Percentiles rank a stretch among this genome's conserved stretches.
Evolutionary conservation across 768 basidiomycete genomes (phyloP).

Genomic region (Boletus tylopilopsis): DNA sequence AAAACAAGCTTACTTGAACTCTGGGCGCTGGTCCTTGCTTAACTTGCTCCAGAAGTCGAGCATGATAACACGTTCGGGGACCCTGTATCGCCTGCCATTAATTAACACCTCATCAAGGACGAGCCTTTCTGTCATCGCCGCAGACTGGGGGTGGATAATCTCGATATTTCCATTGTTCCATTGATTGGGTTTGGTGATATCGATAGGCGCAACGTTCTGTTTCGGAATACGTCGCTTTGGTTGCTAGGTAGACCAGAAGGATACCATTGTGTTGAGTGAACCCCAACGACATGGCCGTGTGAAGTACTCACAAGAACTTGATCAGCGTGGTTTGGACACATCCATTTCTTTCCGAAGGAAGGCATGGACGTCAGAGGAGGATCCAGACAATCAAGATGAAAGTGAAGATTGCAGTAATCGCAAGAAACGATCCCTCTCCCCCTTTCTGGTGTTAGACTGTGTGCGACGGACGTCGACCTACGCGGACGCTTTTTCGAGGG

Average conservation of each 20-base stretch:
- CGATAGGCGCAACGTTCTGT: slow-evolving; percentile 61
- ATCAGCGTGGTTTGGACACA: slow-evolving; percentile 98
- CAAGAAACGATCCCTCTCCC: slow-evolving; percentile 86
- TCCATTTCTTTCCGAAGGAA: slow-evolving; percentile 89
- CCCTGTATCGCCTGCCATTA: slow-evolving; percentile 85
- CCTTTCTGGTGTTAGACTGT: slow-evolving; percentile 44
- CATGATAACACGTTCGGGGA: slow-evolving; percentile 87
- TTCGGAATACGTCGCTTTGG: slow-evolving; percentile 79
- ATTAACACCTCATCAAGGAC: slow-evolving; percentile 80
- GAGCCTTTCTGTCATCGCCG: slow-evolving; percentile 45
- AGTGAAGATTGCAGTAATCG: slow-evolving; percentile 91
- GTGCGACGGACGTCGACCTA: slow-evolving; percentile 38
- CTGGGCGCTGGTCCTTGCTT: slow-evolving; percentile 40
- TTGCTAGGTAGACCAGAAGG: slow-evolving; percentile 44
- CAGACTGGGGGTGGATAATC: slow-evolving; percentile 65
- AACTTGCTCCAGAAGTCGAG: slow-evolving; percentile 96
- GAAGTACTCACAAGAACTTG: slow-evolving; percentile 63
- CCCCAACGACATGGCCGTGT: not conserved
- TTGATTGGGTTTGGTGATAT: slow-evolving; percentile 67
- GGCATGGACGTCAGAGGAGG: slow-evolving; percentile 89
- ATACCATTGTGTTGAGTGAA: not conserved
- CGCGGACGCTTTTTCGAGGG: slow-evolving; percentile 55
- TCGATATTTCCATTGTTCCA: slow-evolving; percentile 93
- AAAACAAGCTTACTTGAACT: slow-evolving; percentile 37
- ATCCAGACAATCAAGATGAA: slow-evolving; percentile 95